Conservation (phyloP, 2,329 filamentous ascomycete genomes). For the Fusarium nelsonii region DNA sequence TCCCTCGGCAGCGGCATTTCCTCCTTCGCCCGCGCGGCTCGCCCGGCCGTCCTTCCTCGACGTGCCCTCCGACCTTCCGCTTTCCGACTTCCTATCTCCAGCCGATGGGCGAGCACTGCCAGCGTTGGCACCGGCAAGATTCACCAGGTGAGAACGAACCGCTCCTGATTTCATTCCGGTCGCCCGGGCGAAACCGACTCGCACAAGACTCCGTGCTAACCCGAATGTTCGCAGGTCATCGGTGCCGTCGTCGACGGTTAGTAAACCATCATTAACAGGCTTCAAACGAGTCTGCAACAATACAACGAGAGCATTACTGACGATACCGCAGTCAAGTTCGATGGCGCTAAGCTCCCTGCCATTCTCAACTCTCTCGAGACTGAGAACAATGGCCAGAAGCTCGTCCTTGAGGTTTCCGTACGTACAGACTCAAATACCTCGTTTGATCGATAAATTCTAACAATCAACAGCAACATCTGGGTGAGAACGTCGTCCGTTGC, state of each 20-base stretch:
- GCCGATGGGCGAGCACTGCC: constrained; percentile 70
- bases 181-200: constrained; percentile 35
- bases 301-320: constrained; percentile 42
- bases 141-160: constrained; percentile 68
- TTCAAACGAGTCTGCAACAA: constrained; percentile 19
- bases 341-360: constrained; percentile 88
- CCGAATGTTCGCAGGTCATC: constrained; percentile 78
- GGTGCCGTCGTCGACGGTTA: constrained; percentile 98
- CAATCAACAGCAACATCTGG: constrained; percentile 89
- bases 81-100: constrained; percentile 67
- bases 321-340: constrained; percentile 86
- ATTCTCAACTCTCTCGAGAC: constrained; percentile 98
- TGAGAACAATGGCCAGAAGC: constrained; percentile 91
- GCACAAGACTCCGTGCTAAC: constrained; percentile 40
- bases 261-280: constrained; percentile 55
- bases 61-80: constrained; percentile 69
- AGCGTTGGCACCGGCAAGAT: constrained; percentile 74
- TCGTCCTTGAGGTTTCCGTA: constrained; percentile 97
- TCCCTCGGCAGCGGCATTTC: constrained; percentile 71
- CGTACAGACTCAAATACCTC: constrained; percentile 47
- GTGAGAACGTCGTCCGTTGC: constrained; percentile 98
- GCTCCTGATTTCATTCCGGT: constrained; percentile 39
- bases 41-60: constrained; percentile 69
- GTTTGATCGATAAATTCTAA: constrained; percentile 51
- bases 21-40: constrained; percentile 72